Evolutionary conservation across 1,284 basidiomycete species (phyloP).

Genomic region (Dichomitus squalens): DNA sequence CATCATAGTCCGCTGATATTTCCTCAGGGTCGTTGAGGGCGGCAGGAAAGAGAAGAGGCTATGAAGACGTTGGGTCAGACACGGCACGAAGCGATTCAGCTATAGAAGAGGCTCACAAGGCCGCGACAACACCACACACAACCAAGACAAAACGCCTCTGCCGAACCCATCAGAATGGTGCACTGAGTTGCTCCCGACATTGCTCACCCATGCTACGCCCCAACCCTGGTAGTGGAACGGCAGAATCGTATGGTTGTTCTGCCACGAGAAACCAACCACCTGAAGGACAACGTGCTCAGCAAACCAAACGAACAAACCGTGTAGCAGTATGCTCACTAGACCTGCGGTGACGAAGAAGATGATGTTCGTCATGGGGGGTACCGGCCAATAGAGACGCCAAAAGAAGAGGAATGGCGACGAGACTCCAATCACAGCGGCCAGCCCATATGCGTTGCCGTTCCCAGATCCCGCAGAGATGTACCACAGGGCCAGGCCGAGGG

Average conservation of each 20-base stretch:
- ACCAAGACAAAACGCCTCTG: constrained; percentile 69
- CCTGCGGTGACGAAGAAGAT: constrained; percentile 75
- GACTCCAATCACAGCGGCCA: constrained; percentile 71
- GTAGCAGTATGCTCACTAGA: constrained; percentile 46
- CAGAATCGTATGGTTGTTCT: constrained; percentile 53
- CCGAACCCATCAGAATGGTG: background rate
- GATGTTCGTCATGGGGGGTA: constrained; percentile 70
- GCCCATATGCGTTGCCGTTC: constrained; percentile 71
- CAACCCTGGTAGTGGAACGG: constrained; percentile 60
- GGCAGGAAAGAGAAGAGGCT: constrained; percentile 73
- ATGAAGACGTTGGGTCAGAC: background rate
- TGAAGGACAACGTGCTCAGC: constrained; percentile 25
- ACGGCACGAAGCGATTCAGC: too few species aligned
- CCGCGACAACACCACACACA: constrained; percentile 59
- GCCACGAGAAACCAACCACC: constrained; percentile 77
- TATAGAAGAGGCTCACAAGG: constrained; percentile 51
- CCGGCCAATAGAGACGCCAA: constrained; percentile 74
- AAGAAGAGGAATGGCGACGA: constrained; percentile 74
- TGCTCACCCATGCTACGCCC: constrained; percentile 63
- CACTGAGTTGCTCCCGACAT: background rate
- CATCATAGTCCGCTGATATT: constrained; percentile 65
- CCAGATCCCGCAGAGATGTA: constrained; percentile 73
- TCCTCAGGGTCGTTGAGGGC: constrained; percentile 68
- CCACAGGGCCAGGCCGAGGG: constrained; percentile 74
- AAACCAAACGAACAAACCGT: background rate